Base-by-base conservation (phyloP, 306 rosid species). In the Dalbergia cultrata region DNA sequence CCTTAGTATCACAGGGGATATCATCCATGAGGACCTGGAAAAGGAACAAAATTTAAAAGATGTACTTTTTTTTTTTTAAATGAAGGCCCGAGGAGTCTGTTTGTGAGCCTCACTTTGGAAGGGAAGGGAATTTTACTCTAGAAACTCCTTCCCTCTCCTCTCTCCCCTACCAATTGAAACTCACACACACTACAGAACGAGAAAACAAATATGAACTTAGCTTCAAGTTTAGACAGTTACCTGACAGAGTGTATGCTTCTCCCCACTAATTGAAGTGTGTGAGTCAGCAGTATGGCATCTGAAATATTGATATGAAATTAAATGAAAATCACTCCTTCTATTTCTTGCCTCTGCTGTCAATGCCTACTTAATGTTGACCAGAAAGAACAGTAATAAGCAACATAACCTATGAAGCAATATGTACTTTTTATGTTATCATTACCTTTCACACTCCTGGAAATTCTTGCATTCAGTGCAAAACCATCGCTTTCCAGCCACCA, bases 361-460 rank as follows among this genome's bases (percentile, higher is more conserved):
- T 35, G 1, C 14, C 14, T 70, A 13, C 56, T 35, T 10, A 22
- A 26, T 8, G 16, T 19, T 62, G 43, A 47, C 9, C 34, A 68
- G 39, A 68, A 44, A 45, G 16, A 67, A 54, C 22, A 54, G 65
- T 8, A 62, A 39, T 26, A 44, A 43, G 50, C 60, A 65, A 5
- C 39, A 59, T 13, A 33, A 5, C 26, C 19, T 54, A 39, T 6
- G 31, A 17, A 1, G 21, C 11, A 49, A 45, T 13, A 45, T 45
- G 59, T 67, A 53, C 0, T 13, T 60, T 11, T 62, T 53, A n/a
- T 56, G 45, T 43, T 39, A 16, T 22, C 57, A 73, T 78, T 18
- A 90, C 97, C 91, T 88, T 76, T 87, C 92, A 84, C 97, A 93
- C 31, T 89, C 86, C 37, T 88, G 91, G 78, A 83, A 84, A 5